Percentiles rank a stretch among this genome's conserved stretches.
These are phyloP conservation scores for Arabidopsis lyrata DNA, from an alignment of 441 rosid genomes.

Conservation along the genomic window DNA sequence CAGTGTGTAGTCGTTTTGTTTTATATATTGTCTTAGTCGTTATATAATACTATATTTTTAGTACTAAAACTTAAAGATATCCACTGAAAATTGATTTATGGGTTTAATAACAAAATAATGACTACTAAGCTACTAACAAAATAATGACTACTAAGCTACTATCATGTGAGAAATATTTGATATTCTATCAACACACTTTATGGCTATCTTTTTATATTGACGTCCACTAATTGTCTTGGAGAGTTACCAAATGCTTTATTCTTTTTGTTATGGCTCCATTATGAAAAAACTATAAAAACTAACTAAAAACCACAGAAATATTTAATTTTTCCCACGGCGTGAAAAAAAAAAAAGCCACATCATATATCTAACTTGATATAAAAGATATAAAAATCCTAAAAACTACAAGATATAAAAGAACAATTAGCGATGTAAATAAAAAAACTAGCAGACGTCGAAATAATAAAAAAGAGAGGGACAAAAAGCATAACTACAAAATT, in stretches of 20 bases:
- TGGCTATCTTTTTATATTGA: background rate
- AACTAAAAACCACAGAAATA: background rate
- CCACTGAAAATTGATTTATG: background rate
- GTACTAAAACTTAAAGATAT: no score
- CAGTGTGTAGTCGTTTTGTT: no score
- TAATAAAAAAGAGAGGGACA: no score
- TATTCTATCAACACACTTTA: background rate
- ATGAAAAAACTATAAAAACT: background rate
- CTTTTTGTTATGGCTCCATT: slow-evolving; percentile 3
- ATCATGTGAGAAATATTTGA: background rate
- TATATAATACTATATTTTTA: no score
- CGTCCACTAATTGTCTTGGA: background rate
- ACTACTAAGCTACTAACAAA: background rate
- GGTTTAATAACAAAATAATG: background rate
- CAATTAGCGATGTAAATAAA: background rate
- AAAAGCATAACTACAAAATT: background rate
- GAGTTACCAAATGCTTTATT: slow-evolving; percentile 13
- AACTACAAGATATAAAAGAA: background rate
- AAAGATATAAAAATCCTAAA: background rate
- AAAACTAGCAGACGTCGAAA: no score
- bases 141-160: background rate
- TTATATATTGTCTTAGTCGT: no score
- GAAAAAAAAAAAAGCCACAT: no score
- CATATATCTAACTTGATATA: no score
- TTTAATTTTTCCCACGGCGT: background rate